Percentiles rank a stretch among this genome's conserved stretches.
phyloP scores from a whole-genome alignment of 2,329 filamentous ascomycete genomes.

The Phaeoacremonium minimum region DNA sequence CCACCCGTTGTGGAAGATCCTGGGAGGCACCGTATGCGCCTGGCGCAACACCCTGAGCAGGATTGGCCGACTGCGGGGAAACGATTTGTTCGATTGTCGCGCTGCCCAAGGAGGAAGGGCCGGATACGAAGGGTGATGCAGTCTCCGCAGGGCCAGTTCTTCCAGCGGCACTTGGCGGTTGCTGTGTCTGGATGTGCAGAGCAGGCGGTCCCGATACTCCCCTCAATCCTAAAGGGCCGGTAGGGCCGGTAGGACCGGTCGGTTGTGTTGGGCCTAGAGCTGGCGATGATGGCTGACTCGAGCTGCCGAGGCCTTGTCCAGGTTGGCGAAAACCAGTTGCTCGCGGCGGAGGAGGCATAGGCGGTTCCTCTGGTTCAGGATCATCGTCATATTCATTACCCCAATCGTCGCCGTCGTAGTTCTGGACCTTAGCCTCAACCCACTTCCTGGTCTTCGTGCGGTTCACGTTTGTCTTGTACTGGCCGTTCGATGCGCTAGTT shows the following conservation, averaged over 20 bases:
- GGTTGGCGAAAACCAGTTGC: conserved; percentile 8
- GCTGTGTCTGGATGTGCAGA: conserved; percentile 14
- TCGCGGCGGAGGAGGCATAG: conserved; percentile 23
- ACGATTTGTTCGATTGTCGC: conserved; percentile 12
- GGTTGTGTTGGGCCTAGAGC: not conserved
- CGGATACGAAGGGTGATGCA: conserved; percentile 3
- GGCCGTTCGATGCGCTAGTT: conserved; percentile 19
- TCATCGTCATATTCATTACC: conserved; percentile 66
- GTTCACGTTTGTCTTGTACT: conserved; percentile 81
- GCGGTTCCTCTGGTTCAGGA: conserved; percentile 50
- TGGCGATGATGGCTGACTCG: too few species aligned
- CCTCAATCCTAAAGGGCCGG: conserved; percentile 7
- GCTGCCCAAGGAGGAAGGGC: conserved; percentile 1
- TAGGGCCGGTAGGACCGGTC: not conserved
- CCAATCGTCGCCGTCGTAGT: conserved; percentile 94
- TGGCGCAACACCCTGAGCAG: conserved; percentile 10
- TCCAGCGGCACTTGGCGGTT: conserved; percentile 2
- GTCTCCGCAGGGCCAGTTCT: conserved; percentile 2
- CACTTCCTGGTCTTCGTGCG: conserved; percentile 91
- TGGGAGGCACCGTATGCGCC: conserved; percentile 7
- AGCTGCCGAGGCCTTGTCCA: conserved; percentile 9
- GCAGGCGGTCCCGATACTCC: conserved; percentile 13
- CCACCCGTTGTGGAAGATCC: conserved; percentile 3
- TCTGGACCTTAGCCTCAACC: conserved; percentile 82
- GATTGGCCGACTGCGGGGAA: conserved; percentile 11